phyloP scores from a whole-genome alignment of 805 yeast genomes.

The Teunomyces aglyptinius region DNA sequence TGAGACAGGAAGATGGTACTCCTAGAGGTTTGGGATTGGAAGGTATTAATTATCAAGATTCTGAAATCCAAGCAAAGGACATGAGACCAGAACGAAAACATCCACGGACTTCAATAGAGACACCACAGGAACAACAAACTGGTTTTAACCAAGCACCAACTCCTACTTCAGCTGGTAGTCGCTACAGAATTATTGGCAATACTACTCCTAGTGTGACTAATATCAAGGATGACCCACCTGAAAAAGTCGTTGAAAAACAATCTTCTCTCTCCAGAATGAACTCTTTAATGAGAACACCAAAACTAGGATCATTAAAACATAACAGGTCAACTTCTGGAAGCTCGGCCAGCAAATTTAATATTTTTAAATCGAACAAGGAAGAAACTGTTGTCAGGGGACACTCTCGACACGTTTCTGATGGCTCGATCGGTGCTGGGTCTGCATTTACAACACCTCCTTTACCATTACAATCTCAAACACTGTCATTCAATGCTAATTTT shows the following conservation, averaged over 20 bases:
- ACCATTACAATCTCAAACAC: slow-evolving; percentile 26
- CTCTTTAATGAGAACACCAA: slow-evolving; percentile 31
- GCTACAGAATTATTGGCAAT: slow-evolving; percentile 6
- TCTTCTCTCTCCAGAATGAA: slow-evolving; percentile 22
- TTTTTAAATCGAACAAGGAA: slow-evolving; percentile 31
- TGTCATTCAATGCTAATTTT: slow-evolving; percentile 1
- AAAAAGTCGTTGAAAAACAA: neutral
- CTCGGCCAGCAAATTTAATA: slow-evolving; percentile 26
- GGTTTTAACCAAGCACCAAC: neutral
- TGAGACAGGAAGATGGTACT: slow-evolving; percentile 15
- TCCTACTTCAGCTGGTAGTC: slow-evolving; percentile 2
- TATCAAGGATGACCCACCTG: slow-evolving; percentile 15
- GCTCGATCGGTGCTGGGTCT: slow-evolving; percentile 30
- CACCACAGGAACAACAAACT: slow-evolving; percentile 4
- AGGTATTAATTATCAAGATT: slow-evolving; percentile 26
- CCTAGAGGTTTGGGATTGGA: slow-evolving; percentile 41
- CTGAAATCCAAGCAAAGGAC: neutral
- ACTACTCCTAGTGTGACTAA: slow-evolving; percentile 35
- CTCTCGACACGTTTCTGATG: slow-evolving; percentile 40
- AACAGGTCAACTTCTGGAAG: slow-evolving; percentile 40
- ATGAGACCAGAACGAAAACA: slow-evolving; percentile 2
- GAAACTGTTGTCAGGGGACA: slow-evolving; percentile 24
- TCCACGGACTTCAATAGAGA: neutral
- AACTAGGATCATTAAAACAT: slow-evolving; percentile 34
- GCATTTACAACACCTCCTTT: slow-evolving; percentile 47